A percentile compares a stretch with the other conserved stretches of the same genome.
phyloP scores from a whole-genome alignment of 2,329 filamentous ascomycete genomes.

The Ceratocystis eucalypticola region DNA sequence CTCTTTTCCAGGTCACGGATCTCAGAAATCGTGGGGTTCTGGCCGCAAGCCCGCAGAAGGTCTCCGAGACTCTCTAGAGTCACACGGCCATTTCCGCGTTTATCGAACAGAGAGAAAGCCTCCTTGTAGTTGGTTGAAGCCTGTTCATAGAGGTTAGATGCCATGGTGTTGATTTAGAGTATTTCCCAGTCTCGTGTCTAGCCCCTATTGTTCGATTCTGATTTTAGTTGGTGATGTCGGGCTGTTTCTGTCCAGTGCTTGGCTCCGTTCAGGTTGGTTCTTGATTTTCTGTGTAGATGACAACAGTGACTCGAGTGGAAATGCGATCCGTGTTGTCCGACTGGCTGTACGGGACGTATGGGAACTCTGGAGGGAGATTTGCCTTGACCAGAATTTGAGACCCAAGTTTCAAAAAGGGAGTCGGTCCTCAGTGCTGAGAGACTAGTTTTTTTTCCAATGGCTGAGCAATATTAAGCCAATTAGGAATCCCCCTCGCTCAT shows the following conservation, averaged over 20 bases:
- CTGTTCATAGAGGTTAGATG: constrained; percentile 44
- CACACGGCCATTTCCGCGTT: constrained; percentile 92
- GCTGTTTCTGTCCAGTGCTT: not conserved
- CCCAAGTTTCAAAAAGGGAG: not conserved
- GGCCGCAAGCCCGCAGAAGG: constrained; percentile 86
- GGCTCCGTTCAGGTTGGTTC: not conserved
- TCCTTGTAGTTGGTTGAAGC: constrained; percentile 98
- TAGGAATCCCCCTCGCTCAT: too few relatives aligned
- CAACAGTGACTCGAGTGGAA: not conserved
- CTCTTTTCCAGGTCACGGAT: constrained; percentile 85
- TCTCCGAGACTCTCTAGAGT: constrained; percentile 77
- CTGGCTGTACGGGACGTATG: not conserved
- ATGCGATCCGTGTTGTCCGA: too few relatives aligned
- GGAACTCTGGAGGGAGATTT: not conserved
- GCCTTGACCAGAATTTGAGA: not conserved
- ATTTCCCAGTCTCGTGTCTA: not conserved
- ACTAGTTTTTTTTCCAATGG: not conserved
- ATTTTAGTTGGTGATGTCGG: too few relatives aligned
- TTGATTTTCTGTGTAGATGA: not conserved
- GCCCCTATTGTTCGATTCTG: not conserved
- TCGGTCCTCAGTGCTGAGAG: not conserved
- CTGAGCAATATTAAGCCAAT: too few relatives aligned
- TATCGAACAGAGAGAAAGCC: constrained; percentile 98
- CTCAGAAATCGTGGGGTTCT: constrained; percentile 92
- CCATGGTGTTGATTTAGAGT: constrained; percentile 5